Conservation (phyloP, 2,329 filamentous ascomycete genomes). For the Hypoxylon sp. region DNA sequence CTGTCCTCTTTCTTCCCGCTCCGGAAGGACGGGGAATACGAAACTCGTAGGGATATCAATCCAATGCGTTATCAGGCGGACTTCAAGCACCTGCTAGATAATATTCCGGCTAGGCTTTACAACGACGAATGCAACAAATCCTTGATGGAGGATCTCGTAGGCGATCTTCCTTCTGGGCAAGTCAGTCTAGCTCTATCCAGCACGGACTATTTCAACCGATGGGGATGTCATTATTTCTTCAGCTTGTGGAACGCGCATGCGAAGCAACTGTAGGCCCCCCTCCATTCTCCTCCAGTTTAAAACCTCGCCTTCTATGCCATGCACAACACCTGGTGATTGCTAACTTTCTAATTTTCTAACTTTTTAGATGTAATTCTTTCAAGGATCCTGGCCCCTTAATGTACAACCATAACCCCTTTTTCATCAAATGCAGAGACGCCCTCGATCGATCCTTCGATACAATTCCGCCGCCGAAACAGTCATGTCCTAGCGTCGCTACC, state of each 20-base stretch:
- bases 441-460: constrained; percentile 67
- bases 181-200: constrained; percentile 64
- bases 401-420: constrained; percentile 69
- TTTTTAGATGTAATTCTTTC: constrained; percentile 69
- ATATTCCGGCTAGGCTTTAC: constrained; percentile 55
- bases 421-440: constrained; percentile 64
- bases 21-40: constrained; percentile 57
- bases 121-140: constrained; percentile 61
- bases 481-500: constrained; percentile 41
- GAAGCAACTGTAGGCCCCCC: constrained; percentile 61
- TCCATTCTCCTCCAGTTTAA: too few species aligned
- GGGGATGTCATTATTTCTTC: constrained; percentile 72
- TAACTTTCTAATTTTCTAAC: constrained; percentile 5
- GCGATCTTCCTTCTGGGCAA: constrained; percentile 63
- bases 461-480: constrained; percentile 61
- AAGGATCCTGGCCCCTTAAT: constrained; percentile 71
- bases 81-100: constrained; percentile 54
- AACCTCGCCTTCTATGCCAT: background rate
- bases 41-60: constrained; percentile 19
- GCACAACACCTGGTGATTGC: background rate
- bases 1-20: constrained; percentile 63
- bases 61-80: constrained; percentile 36
- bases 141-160: constrained; percentile 65
- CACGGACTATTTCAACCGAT: constrained; percentile 60
- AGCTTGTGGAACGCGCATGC: constrained; percentile 70